Evolutionary conservation across 2,329 filamentous ascomycete species (phyloP).

Genomic region (Purpureocillium lavendulum): DNA sequence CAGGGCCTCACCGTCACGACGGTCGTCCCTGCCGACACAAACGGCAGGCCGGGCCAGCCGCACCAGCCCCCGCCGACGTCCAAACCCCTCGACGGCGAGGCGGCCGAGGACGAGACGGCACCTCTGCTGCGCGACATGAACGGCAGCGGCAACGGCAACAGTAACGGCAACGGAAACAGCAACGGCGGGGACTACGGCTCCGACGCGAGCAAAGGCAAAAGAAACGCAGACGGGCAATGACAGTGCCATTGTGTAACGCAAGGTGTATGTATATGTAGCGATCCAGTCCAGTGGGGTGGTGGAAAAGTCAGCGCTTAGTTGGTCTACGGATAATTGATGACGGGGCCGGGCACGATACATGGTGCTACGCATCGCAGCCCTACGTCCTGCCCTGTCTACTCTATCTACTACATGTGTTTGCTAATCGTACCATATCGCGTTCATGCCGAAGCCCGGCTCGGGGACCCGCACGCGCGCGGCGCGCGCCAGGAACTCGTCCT

Average conservation of each 20-base stretch:
- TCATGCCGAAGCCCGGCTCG: constrained; percentile 92
- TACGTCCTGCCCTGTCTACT: no score
- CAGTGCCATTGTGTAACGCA: not conserved
- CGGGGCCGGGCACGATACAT: no score
- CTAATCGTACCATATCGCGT: constrained; percentile 84
- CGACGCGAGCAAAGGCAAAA: not conserved
- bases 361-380: no score
- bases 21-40: constrained; percentile 3
- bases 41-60: constrained; percentile 5
- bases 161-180: constrained; percentile 3
- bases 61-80: not conserved
- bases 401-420: no score
- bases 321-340: no score
- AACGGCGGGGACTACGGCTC: not conserved
- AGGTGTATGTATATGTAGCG: no score
- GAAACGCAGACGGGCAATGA: constrained; percentile 1
- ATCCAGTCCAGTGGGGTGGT: no score
- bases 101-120: constrained; percentile 8
- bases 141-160: constrained; percentile 6
- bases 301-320: no score
- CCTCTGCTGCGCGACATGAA: constrained; percentile 6
- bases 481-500: constrained; percentile 68
- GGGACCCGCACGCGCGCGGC: constrained; percentile 71
- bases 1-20: constrained; percentile 20
- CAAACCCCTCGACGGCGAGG: constrained; percentile 2